Evolutionary conservation across 345 rosid genomes (phyloP).

Genomic region (Hibiscus tridactylites): DNA sequence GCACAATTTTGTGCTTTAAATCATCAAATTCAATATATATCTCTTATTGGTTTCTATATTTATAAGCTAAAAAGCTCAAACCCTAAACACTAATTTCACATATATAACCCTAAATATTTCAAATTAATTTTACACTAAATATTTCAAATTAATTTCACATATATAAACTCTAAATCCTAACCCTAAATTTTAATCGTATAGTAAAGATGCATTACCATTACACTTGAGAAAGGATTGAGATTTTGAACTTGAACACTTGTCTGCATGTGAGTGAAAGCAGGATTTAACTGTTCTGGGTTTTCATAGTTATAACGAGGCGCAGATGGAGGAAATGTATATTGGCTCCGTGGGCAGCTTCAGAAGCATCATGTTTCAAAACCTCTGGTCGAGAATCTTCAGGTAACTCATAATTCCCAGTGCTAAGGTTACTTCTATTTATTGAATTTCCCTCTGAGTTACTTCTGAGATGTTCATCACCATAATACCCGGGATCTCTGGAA

Average conservation of each 20-base stretch:
- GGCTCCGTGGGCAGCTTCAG: constrained; percentile 58
- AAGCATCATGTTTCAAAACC: constrained; percentile 51
- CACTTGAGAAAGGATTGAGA: constrained; percentile 56
- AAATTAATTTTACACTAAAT: no score
- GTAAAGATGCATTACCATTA: constrained; percentile 49
- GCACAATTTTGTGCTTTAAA: no score
- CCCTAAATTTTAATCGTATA: background rate
- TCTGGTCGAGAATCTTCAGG: constrained; percentile 53
- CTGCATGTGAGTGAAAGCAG: constrained; percentile 45
- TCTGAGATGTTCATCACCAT: constrained; percentile 63
- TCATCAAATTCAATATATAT: no score
- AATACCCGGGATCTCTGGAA: constrained; percentile 63
- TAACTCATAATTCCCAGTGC: constrained; percentile 49
- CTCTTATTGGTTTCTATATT: no score
- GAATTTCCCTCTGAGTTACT: constrained; percentile 48
- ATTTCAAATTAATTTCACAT: no score
- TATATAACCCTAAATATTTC: no score
- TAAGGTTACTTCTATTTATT: constrained; percentile 36
- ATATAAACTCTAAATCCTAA: no score
- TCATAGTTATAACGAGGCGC: constrained; percentile 61
- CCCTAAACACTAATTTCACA: no score
- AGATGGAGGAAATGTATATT: constrained; percentile 62
- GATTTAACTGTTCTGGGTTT: constrained; percentile 50
- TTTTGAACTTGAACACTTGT: constrained; percentile 65
- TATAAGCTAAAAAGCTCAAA: no score